Conservation (phyloP, 1,284 basidiomycete genomes). For the Cystobasidium slooffiae region DNA sequence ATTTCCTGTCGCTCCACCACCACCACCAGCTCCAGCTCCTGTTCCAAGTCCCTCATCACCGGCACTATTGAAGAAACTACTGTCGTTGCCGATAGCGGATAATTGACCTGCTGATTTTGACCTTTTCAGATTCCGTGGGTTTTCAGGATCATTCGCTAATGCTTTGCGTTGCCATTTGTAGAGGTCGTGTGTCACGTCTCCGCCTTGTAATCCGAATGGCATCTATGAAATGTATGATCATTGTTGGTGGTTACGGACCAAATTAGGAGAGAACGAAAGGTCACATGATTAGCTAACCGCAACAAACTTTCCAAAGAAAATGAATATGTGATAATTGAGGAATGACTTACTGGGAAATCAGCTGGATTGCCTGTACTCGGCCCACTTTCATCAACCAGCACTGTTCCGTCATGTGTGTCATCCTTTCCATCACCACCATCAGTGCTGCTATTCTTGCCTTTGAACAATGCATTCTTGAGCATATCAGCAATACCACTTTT, state of each 20-base stretch:
- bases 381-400: not conserved
- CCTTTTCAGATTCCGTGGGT: slow-evolving; percentile 72
- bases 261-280: not conserved
- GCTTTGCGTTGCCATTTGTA: slow-evolving; percentile 87
- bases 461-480: slow-evolving; percentile 45
- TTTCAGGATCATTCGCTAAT: slow-evolving; percentile 63
- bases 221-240: slow-evolving; percentile 64
- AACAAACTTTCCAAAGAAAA: not conserved
- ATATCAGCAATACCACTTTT: slow-evolving; percentile 40
- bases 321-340: not conserved
- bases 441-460: not conserved
- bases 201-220: slow-evolving; percentile 61
- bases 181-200: slow-evolving; percentile 88
- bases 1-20: not conserved
- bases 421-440: slow-evolving; percentile 8
- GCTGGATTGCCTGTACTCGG: not conserved
- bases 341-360: slow-evolving; percentile 14
- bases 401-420: not conserved
- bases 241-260: slow-evolving; percentile 74
- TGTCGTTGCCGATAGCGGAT: slow-evolving; percentile 53
- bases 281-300: slow-evolving; percentile 7
- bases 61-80: slow-evolving; percentile 32
- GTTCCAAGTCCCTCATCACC: slow-evolving; percentile 21
- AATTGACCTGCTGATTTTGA: slow-evolving; percentile 65
- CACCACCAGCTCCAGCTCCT: not conserved